Conservation (phyloP, 352 stramenopile species). For the Paralagenidium karlingii region DNA sequence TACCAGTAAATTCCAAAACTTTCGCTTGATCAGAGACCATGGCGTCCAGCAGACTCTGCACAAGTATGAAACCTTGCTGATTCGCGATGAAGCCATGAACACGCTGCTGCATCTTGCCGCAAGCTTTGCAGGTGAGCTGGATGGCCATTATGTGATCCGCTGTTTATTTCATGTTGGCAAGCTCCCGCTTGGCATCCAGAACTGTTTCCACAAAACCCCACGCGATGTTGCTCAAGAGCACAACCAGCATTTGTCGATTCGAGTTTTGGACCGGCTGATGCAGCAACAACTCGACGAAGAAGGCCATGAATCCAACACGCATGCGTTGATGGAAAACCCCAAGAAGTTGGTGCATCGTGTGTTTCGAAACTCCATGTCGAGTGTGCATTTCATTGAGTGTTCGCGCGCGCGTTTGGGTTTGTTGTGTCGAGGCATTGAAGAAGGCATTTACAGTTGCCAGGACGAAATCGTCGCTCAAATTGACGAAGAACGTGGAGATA, state of each 20-base stretch:
- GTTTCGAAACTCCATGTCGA: no score
- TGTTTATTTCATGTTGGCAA: conserved; percentile 22
- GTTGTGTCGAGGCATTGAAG: conserved; percentile 24
- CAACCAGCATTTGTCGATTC: no score
- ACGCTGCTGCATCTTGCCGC: conserved; percentile 36
- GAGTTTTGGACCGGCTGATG: no score
- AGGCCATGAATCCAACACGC: no score
- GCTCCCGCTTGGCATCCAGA: no score
- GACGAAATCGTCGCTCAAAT: conserved; percentile 23
- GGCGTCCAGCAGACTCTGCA: conserved; percentile 16
- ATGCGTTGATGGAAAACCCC: no score
- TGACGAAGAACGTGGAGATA: conserved; percentile 25
- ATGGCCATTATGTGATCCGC: conserved; percentile 33
- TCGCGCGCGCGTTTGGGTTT: conserved; percentile 17
- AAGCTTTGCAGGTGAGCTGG: conserved; percentile 16
- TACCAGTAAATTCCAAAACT: no score
- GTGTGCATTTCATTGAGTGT: conserved; percentile 21
- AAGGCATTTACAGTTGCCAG: conserved; percentile 13
- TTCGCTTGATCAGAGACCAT: conserved; percentile 10
- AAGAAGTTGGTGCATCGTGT: no score
- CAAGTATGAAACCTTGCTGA: conserved; percentile 31
- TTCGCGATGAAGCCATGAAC: conserved; percentile 44
- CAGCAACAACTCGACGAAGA: no score
- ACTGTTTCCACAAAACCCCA: conserved; percentile 24
- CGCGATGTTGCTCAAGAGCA: conserved; percentile 21